Percentiles rank a stretch among this genome's conserved stretches.
Conservation (phyloP, 768 basidiomycete genomes). For the Phaeotremella fagi region DNA sequence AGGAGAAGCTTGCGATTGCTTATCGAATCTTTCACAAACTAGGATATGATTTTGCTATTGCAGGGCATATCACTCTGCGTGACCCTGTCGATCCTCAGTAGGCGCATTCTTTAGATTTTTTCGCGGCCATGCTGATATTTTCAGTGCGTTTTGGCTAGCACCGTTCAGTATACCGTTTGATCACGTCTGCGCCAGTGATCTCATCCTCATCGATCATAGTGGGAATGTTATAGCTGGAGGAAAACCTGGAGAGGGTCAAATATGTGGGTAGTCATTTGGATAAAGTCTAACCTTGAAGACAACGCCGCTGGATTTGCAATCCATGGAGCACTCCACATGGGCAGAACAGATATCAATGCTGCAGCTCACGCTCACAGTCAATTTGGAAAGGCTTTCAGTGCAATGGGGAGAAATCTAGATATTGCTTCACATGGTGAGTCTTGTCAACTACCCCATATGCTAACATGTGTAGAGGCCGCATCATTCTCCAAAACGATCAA, state of each 20-base stretch:
- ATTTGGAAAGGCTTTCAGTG: conserved; percentile 55
- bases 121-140: not conserved
- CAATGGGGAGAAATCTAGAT: conserved; percentile 48
- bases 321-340: conserved; percentile 53
- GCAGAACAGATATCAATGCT: conserved; percentile 55
- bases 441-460: too few species aligned
- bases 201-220: conserved; percentile 53
- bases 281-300: conserved; percentile 44
- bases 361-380: conserved; percentile 55
- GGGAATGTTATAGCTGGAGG: conserved; percentile 48
- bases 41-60: too few species aligned
- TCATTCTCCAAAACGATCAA: conserved; percentile 22
- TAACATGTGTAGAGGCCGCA: conserved; percentile 27
- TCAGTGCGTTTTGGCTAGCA: conserved; percentile 13
- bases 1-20: too few species aligned
- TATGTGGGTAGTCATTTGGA: too few species aligned
- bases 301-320: conserved; percentile 52
- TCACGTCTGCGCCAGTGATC: conserved; percentile 52
- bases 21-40: too few species aligned
- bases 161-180: conserved; percentile 53
- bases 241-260: conserved; percentile 41
- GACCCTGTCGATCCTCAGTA: conserved; percentile 25
- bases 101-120: conserved; percentile 31
- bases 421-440: conserved; percentile 32
- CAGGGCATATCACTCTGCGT: conserved; percentile 25